Base-by-base conservation (phyloP, 768 basidiomycete species). In the Pisolithus albus region DNA sequence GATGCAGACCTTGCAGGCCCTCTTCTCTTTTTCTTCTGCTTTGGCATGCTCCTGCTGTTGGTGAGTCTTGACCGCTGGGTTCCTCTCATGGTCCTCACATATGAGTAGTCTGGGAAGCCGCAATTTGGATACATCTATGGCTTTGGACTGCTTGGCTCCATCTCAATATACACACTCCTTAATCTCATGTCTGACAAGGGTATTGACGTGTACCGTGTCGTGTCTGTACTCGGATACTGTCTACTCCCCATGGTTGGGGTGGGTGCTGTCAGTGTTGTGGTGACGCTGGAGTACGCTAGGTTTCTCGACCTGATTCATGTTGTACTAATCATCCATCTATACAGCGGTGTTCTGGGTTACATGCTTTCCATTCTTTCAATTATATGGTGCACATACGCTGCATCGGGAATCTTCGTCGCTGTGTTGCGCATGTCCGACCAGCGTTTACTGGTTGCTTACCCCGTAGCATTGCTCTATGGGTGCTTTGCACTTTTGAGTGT, bases 51-150 rank as follows among this genome's bases (percentile, higher is more conserved):
- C 62, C 78, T 99, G 2, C 80, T 99, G 46, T 80, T 98, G 55
- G 96, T 97, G 52, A 62, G 92, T 82, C 15, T 45, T 38, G 23
- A 32, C 21, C 28, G 11, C 19, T 32, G 15, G 10, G 32, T 6
- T 28, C 16, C 36, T 34, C 34, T 34, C 13, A 47, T n/a, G 24
- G 9, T 7, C 46, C 49, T 61, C 1, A 60, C 47, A 34, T 34
- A 3, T 16, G 24, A 0, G 26, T 60, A 99, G 96, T 96, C 95
- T 6, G 96, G 96, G 52, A 97, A 96, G 74, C 89, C 91, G 4
- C 96, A 98, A 65, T 99, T 99, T 69, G 92, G 90, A 46, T 98
- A 97, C 68, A 98, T 98, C 53, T 99, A 99, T 66, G 96, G 95
- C 36, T 90, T 99, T 56, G 95, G 88, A 49, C 80, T 97, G n/a